Evolutionary conservation across 2,329 filamentous ascomycete genomes (phyloP).

Genomic region (Xylariaceae sp.): DNA sequence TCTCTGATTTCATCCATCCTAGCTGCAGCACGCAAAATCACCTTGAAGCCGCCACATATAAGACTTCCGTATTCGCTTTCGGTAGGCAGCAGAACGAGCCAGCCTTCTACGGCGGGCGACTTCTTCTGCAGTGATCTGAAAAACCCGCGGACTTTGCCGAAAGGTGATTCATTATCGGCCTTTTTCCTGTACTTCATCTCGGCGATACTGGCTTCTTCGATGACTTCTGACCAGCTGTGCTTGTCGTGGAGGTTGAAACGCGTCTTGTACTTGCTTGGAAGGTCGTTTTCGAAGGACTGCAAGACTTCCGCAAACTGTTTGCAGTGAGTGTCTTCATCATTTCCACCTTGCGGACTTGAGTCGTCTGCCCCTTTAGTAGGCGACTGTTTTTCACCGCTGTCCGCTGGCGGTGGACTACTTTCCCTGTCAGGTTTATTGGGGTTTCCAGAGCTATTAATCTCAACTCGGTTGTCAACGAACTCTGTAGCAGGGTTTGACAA

Average conservation of each 20-base stretch:
- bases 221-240: slow-evolving; percentile 13
- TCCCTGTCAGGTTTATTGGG: not conserved
- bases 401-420: too few species aligned
- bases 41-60: slow-evolving; percentile 17
- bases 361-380: not conserved
- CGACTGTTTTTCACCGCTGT: not conserved
- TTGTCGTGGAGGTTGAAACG: slow-evolving; percentile 10
- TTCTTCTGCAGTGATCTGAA: slow-evolving; percentile 14
- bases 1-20: slow-evolving; percentile 17
- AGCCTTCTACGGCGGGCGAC: slow-evolving; percentile 4
- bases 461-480: slow-evolving; percentile 13
- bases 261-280: slow-evolving; percentile 13
- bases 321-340: slow-evolving; percentile 7
- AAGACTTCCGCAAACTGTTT: slow-evolving; percentile 14
- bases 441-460: not conserved
- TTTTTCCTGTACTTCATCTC: slow-evolving; percentile 17
- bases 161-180: slow-evolving; percentile 8
- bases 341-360: not conserved
- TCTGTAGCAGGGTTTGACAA: slow-evolving; percentile 13
- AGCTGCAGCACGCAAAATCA: slow-evolving; percentile 14
- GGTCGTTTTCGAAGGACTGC: slow-evolving; percentile 9
- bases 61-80: slow-evolving; percentile 12
- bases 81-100: slow-evolving; percentile 10
- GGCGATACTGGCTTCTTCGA: slow-evolving; percentile 10
- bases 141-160: slow-evolving; percentile 7